Base-by-base conservation (phyloP, 495 filamentous ascomycete species). In the Neurospora sp. region DNA sequence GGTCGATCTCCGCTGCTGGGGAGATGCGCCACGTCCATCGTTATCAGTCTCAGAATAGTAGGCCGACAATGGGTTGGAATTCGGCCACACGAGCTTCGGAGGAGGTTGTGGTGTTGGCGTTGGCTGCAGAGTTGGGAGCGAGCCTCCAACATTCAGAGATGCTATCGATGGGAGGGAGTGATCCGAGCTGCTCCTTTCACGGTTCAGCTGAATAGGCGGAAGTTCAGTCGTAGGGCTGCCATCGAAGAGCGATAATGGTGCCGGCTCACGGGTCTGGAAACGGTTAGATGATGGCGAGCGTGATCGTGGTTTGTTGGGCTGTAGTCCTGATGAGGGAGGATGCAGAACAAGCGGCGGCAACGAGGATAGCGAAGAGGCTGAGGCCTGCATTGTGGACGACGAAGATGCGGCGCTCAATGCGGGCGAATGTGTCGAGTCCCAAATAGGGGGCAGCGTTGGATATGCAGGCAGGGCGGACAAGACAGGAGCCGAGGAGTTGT, bases 21-120 rank as follows among this genome's bases (percentile, higher is more conserved):
- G 81, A 46, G 85, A 85, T 20, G 83, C 79, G 31, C 81, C 77
- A 68, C 81, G 82, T 27, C 39, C 66, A 20, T 83, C 81, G 38
- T 78, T 68, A 42, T 81, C 80, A 69, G 81, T 82, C 1, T 84
- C 82, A 8, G 75, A 75, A 76, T 88, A 88, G 80, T 85, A 88
- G 10, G 84, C 82, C 4, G 84, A 87, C 39, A 88, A 80, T 11
- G 86, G 86, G 70, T 88, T 88, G 38, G 84, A 80, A 68, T 84
- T 86, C 39, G 86, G 86, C 86, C 86, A 88, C 71, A 82, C 82
- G 16, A 68, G 75, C 4, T 76, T 72, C n/a, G 80, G 72, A 2
- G 75, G 71, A 40, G 77, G 79, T 66, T 79, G 76, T 41, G 82
- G 77, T 70, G 78, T 77, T 18, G 75, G 71, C 39, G 78, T 70